Evolutionary conservation across 2,329 filamentous ascomycete species (phyloP), one percentile per base, ranked within the genome.

Genomic region (Aureobasidium sp.): DNA sequence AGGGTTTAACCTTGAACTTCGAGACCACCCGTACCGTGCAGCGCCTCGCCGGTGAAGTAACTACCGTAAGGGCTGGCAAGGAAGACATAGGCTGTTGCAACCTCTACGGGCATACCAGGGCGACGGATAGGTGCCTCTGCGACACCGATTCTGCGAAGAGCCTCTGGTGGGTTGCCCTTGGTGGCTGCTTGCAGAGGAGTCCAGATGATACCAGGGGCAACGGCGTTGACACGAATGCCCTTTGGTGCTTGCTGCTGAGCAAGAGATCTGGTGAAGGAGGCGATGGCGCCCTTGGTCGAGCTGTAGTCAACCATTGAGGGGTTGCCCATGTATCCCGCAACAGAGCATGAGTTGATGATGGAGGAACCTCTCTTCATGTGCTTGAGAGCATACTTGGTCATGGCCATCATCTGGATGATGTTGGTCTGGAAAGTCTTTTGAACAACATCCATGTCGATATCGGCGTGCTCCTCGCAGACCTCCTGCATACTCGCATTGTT

Each of bases 401-500:
- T 75, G n/a, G 81, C 81, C 67, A 86, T 82, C 75, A 84, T 84
- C 57, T 52, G 50, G 50, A 52, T 66, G 34, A 85, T 80, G 63
- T 85, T 85, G 63, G 76, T 79, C 46, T 77, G 78, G 75, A 85
- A 87, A 0, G 79, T 81, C 65, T 78, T 81, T 65, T 84, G 79
- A 0, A 84, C 81, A 0, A 77, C 72, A 17, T 81, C 77, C 0
- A 85, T 74, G 67, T 84, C 76, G 27, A 83, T 84, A 0, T 84
- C 76, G 36, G 74, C 72, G 20, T 84, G 78, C 36, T 84, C 76
- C 8, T 77, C 69, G 69, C 77, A 82, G 72, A 81, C 78, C 36
- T 80, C 75, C 70, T 86, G 82, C 70, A 82, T 82, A 0, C 78
- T 80, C 2, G 82, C 83, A 68, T 85, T 85, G 70, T 85, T 85